Conservation (phyloP, 192 early-diverging fungal species). For the Lobulomyces angularis region DNA sequence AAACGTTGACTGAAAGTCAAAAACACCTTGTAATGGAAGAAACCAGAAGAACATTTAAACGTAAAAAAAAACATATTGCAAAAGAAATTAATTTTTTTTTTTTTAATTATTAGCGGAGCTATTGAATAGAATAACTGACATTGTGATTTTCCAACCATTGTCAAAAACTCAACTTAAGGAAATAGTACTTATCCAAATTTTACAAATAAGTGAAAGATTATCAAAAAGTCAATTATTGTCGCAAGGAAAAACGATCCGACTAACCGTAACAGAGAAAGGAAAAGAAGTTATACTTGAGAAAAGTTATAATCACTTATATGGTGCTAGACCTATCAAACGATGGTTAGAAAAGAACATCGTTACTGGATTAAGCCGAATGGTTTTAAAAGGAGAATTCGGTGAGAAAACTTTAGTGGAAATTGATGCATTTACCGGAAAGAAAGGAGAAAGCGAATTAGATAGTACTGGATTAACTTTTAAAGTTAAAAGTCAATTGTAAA, state of each 20-base stretch:
- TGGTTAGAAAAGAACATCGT: conserved; percentile 76
- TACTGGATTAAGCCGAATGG: conserved; percentile 62
- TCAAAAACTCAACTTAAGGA: conserved; percentile 39
- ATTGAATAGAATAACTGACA: conserved; percentile 91
- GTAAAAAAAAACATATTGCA: no score
- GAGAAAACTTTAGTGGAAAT: conserved; percentile 44
- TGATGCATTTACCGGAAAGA: no score
- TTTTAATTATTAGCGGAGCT: no score
- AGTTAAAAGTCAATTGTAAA: no score
- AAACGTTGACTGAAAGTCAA: not conserved
- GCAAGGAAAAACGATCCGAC: no score
- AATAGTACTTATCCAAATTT: conserved; percentile 63
- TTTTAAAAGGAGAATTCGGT: conserved; percentile 49
- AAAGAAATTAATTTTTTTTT: no score
- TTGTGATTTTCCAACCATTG: conserved; percentile 75
- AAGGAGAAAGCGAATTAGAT: no score
- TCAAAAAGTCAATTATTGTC: conserved; percentile 58
- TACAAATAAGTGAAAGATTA: conserved; percentile 50
- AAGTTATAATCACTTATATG: conserved; percentile 88
- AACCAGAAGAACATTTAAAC: conserved; percentile 65
- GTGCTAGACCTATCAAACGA: conserved; percentile 83
- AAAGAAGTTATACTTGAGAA: conserved; percentile 60
- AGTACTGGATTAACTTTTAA: no score
- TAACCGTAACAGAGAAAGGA: conserved; percentile 58
- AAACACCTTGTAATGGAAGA: conserved; percentile 62